phyloP scores from a whole-genome alignment of 257 asterid species.

The Buddleja alternifolia region DNA sequence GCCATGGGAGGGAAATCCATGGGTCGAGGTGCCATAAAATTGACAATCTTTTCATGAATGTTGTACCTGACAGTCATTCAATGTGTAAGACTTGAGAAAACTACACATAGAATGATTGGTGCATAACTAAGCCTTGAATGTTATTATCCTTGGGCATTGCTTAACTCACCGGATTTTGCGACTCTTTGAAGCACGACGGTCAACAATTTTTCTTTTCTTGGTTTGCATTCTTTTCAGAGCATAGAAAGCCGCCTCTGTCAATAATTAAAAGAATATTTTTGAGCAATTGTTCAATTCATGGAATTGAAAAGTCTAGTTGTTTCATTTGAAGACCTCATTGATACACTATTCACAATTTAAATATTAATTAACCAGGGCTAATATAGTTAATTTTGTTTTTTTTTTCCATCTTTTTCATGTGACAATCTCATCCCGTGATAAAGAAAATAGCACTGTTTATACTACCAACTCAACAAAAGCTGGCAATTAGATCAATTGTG shows the following conservation, averaged over 20 bases:
- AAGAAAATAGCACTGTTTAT: background rate
- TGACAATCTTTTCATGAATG: conserved; percentile 86
- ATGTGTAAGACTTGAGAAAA: background rate
- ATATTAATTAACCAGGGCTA: background rate
- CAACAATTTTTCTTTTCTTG: conserved; percentile 90
- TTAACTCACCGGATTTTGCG: conserved; percentile 83
- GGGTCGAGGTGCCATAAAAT: conserved; percentile 86
- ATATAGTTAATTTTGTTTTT: background rate
- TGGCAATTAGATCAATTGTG: background rate
- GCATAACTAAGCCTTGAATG: background rate
- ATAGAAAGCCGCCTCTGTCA: conserved; percentile 76
- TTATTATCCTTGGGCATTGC: background rate
- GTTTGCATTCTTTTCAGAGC: conserved; percentile 76
- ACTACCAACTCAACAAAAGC: background rate
- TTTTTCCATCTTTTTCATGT: background rate
- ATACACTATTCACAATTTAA: background rate
- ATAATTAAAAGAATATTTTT: conserved; percentile 9
- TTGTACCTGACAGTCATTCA: conserved; percentile 58
- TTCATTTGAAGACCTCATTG: background rate
- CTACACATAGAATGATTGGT: background rate
- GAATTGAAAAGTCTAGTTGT: background rate
- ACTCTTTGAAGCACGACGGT: conserved; percentile 93
- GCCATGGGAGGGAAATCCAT: conserved; percentile 63
- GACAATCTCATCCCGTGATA: background rate
- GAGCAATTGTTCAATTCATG: background rate